Percentiles rank a stretch among this genome's conserved stretches.
These are phyloP conservation scores for Isoetes engelmannii DNA, from an alignment of 83 land plant species.

Conservation along the genomic window DNA sequence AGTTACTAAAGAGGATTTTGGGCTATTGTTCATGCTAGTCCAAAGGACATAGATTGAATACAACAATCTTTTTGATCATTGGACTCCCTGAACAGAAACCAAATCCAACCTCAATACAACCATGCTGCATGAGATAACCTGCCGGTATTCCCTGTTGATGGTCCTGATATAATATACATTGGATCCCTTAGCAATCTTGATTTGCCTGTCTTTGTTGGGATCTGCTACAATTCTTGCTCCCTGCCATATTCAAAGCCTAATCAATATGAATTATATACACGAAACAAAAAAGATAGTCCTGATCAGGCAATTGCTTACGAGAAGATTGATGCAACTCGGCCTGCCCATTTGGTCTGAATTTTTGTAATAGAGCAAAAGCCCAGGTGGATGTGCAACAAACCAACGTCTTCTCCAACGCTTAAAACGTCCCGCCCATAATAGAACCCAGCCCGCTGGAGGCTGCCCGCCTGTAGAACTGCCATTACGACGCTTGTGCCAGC, in stretches of 20 bases:
- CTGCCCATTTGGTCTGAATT: slow-evolving; percentile 41
- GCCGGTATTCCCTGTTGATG: slow-evolving; percentile 30
- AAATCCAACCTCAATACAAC: too few relatives aligned
- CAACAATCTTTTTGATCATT: too few relatives aligned
- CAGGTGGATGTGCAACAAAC: slow-evolving; percentile 45
- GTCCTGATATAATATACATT: slow-evolving; percentile 35
- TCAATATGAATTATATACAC: not conserved
- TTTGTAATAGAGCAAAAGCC: slow-evolving; percentile 42
- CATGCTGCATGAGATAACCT: slow-evolving; percentile 23
- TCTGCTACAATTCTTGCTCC: slow-evolving; percentile 29
- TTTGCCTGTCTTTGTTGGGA: slow-evolving; percentile 36
- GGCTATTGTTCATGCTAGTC: not conserved
- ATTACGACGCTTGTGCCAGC: slow-evolving; percentile 33
- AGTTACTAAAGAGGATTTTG: not conserved
- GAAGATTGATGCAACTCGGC: slow-evolving; percentile 41
- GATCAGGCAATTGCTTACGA: slow-evolving; percentile 14
- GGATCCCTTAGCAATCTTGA: slow-evolving; percentile 39
- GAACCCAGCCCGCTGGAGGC: slow-evolving; percentile 46
- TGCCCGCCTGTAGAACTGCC: slow-evolving; percentile 19
- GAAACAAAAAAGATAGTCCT: not conserved
- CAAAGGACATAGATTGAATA: not conserved
- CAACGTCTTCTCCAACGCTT: slow-evolving; percentile 44
- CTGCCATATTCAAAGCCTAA: slow-evolving; percentile 9
- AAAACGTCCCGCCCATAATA: slow-evolving; percentile 46
- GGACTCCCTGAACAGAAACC: too few relatives aligned